Base-by-base conservation (phyloP, 805 yeast species). In the Candida coleopterorum region DNA sequence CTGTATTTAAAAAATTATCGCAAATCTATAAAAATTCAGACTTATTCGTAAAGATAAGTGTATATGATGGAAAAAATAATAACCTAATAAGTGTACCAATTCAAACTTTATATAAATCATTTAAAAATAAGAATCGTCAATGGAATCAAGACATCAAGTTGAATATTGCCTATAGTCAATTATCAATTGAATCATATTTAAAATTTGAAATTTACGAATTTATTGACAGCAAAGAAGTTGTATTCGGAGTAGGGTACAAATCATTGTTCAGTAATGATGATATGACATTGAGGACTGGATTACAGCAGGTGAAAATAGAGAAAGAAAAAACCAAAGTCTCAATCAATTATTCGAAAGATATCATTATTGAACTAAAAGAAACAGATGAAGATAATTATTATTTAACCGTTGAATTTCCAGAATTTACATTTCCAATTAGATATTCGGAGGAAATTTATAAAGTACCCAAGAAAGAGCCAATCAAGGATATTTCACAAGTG, bases 101-200 rank as follows among this genome's bases (percentile, higher is more conserved):
- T 8, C 70, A 62, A 42, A 60, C 72, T 6, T 53, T 59, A 7
- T 64, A 62, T 43, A 54, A 52, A 36, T 37, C 55, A 9, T 66
- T 67, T 36, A 45, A 55, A 32, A 52, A 48, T 31, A 60, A 55
- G 34, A 54, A 52, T 33, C 22, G 73, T 72, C 50, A 72, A 54
- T 86, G 93, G 89, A 74, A 81, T 46, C 77, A 78, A 41, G 81
- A 87, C 83, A 57, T 86, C 15, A 71, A 74, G 31, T 56, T 93
- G 32, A 90, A 97, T 1, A 72, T 89, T 2, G 68, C 70, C 37
- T 77, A 84, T 45, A 73, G 74, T 36, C 93, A 87, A 49, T 55
- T 90, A n/a, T 81, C 85, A 2, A 53, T 77, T 25, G 72, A 75
- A 27, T 59, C 93, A 4, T 72, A 68, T 43, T 54, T 89, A 12